A percentile compares a stretch with the other conserved stretches of the same genome.
These are phyloP conservation scores for Echites panduratus DNA, from an alignment of 257 asterid species.

Conservation along the genomic window DNA sequence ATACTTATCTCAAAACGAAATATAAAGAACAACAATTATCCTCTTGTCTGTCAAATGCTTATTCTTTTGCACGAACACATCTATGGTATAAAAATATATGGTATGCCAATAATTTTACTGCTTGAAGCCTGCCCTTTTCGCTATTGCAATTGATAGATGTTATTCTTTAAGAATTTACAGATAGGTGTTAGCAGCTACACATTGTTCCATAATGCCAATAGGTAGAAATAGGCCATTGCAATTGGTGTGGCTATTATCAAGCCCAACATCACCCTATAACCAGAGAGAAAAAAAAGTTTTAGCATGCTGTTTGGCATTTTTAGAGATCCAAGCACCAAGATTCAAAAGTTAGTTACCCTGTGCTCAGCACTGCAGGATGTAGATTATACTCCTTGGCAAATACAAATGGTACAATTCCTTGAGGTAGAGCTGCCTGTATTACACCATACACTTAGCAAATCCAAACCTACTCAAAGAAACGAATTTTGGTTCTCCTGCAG, in stretches of 20 bases:
- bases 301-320: background rate
- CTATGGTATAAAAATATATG: too few species aligned
- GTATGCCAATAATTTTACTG: too few species aligned
- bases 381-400: constrained; percentile 79
- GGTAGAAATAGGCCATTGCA: constrained; percentile 67
- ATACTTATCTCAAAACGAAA: background rate
- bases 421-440: constrained; percentile 94
- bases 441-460: constrained; percentile 7
- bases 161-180: too few species aligned
- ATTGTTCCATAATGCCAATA: constrained; percentile 46
- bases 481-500: background rate
- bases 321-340: background rate
- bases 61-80: too few species aligned
- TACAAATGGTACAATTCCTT: constrained; percentile 91
- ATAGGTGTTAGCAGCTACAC: constrained; percentile 6
- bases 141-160: too few species aligned
- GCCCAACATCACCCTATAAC: constrained; percentile 68
- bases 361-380: constrained; percentile 80
- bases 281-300: constrained; percentile 13
- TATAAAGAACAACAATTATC: background rate
- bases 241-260: constrained; percentile 67
- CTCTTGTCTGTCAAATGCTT: too few species aligned
- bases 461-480: background rate
- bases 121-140: too few species aligned
- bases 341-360: constrained; percentile 48